A percentile compares a stretch with the other conserved stretches of the same genome.
phyloP scores from a whole-genome alignment of 768 basidiomycete species.

The Lactarius sp. region DNA sequence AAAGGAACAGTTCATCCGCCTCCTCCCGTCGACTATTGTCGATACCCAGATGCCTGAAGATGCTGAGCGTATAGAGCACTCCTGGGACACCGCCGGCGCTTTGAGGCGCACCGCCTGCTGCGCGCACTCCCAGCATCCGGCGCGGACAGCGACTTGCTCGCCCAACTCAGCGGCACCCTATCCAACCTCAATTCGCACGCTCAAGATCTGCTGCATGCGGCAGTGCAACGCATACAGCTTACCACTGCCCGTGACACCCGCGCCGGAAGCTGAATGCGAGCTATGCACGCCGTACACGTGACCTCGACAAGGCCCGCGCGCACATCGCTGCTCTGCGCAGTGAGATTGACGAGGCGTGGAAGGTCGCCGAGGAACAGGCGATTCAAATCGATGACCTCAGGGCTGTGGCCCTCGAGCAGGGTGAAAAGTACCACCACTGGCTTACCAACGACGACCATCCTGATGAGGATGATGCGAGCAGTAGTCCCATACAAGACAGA shows the following conservation, averaged over 20 bases:
- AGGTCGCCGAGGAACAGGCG: conserved; percentile 67
- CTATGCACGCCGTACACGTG: conserved; percentile 58
- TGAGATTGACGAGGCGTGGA: conserved; percentile 78
- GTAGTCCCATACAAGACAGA: conserved; percentile 1
- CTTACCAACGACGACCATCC: conserved; percentile 21
- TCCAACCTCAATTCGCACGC: conserved; percentile 17
- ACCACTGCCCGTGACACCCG: conserved; percentile 56
- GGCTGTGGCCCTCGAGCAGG: conserved; percentile 26
- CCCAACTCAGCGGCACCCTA: conserved; percentile 18
- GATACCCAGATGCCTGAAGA: conserved; percentile 12
- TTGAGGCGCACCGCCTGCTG: conserved; percentile 23
- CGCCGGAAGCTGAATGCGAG: conserved; percentile 74
- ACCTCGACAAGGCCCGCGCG: conserved; percentile 45
- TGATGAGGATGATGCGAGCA: conserved; percentile 18
- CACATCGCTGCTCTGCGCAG: conserved; percentile 55
- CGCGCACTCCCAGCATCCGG: conserved; percentile 19
- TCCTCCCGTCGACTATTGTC: conserved; percentile 17
- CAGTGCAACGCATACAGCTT: conserved; percentile 64
- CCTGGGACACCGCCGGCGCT: conserved; percentile 20
- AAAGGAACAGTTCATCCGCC: conserved; percentile 25
- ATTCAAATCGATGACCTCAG: conserved; percentile 65
- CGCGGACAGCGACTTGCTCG: conserved; percentile 19
- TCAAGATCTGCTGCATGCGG: conserved; percentile 51
- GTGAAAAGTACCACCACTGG: conserved; percentile 10
- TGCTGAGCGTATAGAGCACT: conserved; percentile 3